Evolutionary conservation across 306 rosid genomes (phyloP).

Genomic region (Quercus glauca): DNA sequence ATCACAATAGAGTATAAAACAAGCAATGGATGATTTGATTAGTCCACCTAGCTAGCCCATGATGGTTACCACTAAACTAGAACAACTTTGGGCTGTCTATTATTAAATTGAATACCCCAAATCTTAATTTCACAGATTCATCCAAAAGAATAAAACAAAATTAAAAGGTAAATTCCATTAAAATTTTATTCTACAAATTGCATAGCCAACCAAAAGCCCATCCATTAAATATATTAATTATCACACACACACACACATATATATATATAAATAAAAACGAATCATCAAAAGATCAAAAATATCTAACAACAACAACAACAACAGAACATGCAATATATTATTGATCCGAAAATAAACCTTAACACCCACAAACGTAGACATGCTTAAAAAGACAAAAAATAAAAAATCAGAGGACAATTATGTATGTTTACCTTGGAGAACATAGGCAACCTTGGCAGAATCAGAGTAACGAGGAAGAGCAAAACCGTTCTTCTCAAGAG

Average conservation of each 20-base stretch:
- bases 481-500: constrained; percentile 66
- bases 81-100: no score
- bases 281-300: neutral
- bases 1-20: no score
- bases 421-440: constrained; percentile 58
- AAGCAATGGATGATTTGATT: no score
- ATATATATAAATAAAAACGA: no score
- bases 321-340: neutral
- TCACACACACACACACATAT: no score
- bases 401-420: neutral
- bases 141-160: no score
- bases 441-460: constrained; percentile 71
- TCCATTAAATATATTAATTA: neutral
- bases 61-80: no score
- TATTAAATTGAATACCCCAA: no score
- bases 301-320: neutral
- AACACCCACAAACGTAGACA: neutral
- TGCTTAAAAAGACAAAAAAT: neutral
- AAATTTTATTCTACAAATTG: neutral
- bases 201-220: neutral
- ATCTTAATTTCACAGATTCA: no score
- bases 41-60: no score
- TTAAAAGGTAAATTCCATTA: no score
- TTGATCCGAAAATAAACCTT: neutral
- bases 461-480: constrained; percentile 74